Evolutionary conservation across 2,329 filamentous ascomycete species (phyloP), one percentile per base, ranked within the genome.

Genomic region (Beauveria pseudobassiana): DNA sequence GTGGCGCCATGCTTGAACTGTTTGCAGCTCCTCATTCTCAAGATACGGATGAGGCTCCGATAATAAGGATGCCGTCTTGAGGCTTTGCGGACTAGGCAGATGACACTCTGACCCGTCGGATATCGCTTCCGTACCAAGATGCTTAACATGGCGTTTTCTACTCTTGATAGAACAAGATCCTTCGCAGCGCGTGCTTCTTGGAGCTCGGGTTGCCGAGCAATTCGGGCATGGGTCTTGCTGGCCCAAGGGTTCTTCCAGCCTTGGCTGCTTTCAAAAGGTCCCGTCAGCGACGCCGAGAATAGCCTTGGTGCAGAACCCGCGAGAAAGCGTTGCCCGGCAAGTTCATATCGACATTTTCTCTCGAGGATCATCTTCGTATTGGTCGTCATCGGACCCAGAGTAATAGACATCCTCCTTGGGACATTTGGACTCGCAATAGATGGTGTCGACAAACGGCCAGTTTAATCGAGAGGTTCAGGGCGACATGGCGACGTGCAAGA

Each of bases 221-320:
- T 40, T 63, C 57, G 34, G 55, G 42, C 20, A 65, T 70, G 48
- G 28, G 61, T 63, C 34, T 62, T 69, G 10, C 76, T 75, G 48
- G 71, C 68, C 82, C 82, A 84, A 16, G 82, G 82, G 64, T 84
- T 83, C 38, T 70, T 67, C 82, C 82, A 85, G 24, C 79, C 79
- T 2, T 72, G 76, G 46, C 73, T 68, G 60, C 67, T 70, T 50
- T 80, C 77, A 65, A 90, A 88, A 0, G 87, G 88, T 0, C 87
- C 88, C 63, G 75, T 79, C 3, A 90, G 75, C 6, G 75, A 72
- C 7, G 87, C 82, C 14, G 88, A 87, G 3, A 86, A 70, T 3
- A 92, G 76, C 26, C 81, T 68, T 0, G 87, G 80, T 2, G 78
- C 69, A 34, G 78, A 74, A 0, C 87, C 88, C 7, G 77, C 73